Evolutionary conservation across 1,284 basidiomycete species (phyloP), one percentile per base, ranked within the genome.

Genomic region (Cystobasidium slooffiae): DNA sequence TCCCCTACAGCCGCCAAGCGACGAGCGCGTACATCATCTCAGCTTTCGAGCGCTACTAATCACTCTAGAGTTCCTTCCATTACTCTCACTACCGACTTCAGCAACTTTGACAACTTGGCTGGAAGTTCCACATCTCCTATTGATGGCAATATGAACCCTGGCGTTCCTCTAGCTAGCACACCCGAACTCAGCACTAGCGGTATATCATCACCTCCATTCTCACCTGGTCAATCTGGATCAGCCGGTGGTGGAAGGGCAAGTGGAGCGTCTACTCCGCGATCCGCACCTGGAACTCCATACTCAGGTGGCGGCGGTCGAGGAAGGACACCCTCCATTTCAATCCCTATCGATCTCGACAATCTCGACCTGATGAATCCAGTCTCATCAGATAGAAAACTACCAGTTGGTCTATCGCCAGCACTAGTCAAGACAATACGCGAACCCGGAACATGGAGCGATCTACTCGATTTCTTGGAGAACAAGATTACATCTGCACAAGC

Each of bases 401-500:
- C 70, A 46, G 70, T 66, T 24, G 70, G 70, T 24, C 44, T 73
- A 18, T 65, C 70, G n/a, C 62, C 70, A 20, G 52, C 41, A 20
- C 1, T 43, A 49, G 12, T 39, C 31, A 47, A 68, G 77, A 41
- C 77, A 74, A 58, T 70, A 72, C 31, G 72, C 77, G 61, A 78
- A 73, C 66, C 75, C 24, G 44, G 52, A 18, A 68, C 61, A 46
- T 65, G 68, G 77, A 61, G 66, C 72, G 68, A 75, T 64, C 62
- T 77, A 73, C 3, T 76, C 75, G 65, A 68, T 62, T 37, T 75
- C 76, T 64, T 76, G 70, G 69, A 66, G 65, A 43, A 63, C 20
- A 51, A 76, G 24, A 46, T 75, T 62, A 59, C 68, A 70, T 58
- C 41, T 63, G 44, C 62, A 12, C 41, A 51, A 66, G 53, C 63